Evolutionary conservation across 2,329 filamentous ascomycete species (phyloP).

Genomic region (Apiospora koreana): DNA sequence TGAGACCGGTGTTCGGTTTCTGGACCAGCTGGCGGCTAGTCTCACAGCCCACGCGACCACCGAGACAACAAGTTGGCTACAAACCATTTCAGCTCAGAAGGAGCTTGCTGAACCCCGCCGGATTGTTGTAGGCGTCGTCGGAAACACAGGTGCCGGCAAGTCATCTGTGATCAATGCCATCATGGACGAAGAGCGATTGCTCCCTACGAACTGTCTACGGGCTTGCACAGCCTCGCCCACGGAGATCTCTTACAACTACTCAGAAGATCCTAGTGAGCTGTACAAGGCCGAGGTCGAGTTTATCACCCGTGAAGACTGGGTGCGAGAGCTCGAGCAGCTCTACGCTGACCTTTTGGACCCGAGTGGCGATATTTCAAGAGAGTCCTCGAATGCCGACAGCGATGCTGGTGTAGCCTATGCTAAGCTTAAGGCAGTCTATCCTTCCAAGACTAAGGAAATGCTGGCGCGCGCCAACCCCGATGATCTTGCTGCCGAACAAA

Average conservation of each 20-base stretch:
- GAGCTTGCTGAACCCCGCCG: neutral
- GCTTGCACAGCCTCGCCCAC: conserved; percentile 30
- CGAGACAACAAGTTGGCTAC: neutral
- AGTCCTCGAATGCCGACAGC: conserved; percentile 22
- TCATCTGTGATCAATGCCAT: conserved; percentile 27
- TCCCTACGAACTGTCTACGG: conserved; percentile 41
- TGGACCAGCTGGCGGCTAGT: neutral
- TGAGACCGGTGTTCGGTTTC: neutral
- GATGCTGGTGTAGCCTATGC: conserved; percentile 30
- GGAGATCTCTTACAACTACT: conserved; percentile 31
- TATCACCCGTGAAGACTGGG: conserved; percentile 26
- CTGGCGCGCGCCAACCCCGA: conserved; percentile 27
- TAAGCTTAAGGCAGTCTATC: conserved; percentile 31
- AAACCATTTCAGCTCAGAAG: neutral
- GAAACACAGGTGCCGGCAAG: conserved; percentile 24
- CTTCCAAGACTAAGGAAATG: conserved; percentile 28
- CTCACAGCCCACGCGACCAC: neutral
- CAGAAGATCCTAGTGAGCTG: conserved; percentile 23
- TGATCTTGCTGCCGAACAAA: conserved; percentile 40
- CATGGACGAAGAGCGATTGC: conserved; percentile 31
- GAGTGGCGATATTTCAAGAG: conserved; percentile 25
- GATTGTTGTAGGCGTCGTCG: conserved; percentile 21
- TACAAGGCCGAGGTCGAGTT: conserved; percentile 33
- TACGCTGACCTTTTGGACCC: conserved; percentile 25
- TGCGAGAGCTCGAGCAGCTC: conserved; percentile 24